These are phyloP conservation scores for Leccinellum luteum DNA, from an alignment of 768 basidiomycete species.

Conservation along the genomic window DNA sequence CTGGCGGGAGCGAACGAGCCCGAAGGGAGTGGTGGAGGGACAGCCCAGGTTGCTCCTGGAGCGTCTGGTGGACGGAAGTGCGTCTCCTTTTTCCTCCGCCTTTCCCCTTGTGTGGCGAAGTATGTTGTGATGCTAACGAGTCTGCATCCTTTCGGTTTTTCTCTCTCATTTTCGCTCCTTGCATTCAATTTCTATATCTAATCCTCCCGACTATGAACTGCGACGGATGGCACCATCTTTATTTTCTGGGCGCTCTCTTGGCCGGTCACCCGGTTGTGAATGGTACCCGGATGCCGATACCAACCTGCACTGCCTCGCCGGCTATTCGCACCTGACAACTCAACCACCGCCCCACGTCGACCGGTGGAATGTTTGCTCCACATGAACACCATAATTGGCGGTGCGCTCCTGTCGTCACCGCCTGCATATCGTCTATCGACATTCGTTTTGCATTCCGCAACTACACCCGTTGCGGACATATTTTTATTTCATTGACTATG, in stretches of 20 bases:
- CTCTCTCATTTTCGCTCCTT: neutral
- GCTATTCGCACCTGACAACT: slow-evolving; percentile 10
- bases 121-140: slow-evolving; percentile 13
- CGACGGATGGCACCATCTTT: slow-evolving; percentile 1
- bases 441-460: neutral
- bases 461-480: neutral
- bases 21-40: slow-evolving; percentile 8
- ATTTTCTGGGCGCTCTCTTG: neutral
- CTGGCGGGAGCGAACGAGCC: neutral
- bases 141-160: neutral
- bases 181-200: neutral
- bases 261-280: slow-evolving; percentile 10
- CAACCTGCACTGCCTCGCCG: slow-evolving; percentile 13
- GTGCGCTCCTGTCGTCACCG: slow-evolving; percentile 3
- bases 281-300: slow-evolving; percentile 3
- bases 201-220: neutral
- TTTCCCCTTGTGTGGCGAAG: neutral
- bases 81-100: slow-evolving; percentile 10
- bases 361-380: slow-evolving; percentile 5
- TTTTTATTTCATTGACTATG: neutral
- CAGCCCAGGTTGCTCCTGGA: slow-evolving; percentile 6
- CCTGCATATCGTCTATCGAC: slow-evolving; percentile 1
- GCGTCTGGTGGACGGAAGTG: slow-evolving; percentile 27
- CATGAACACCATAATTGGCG: slow-evolving; percentile 15
- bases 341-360: slow-evolving; percentile 1